These are phyloP conservation scores for Paecilomyces sp. DNA, from an alignment of 2,329 filamentous ascomycete genomes.

Conservation along the genomic window DNA sequence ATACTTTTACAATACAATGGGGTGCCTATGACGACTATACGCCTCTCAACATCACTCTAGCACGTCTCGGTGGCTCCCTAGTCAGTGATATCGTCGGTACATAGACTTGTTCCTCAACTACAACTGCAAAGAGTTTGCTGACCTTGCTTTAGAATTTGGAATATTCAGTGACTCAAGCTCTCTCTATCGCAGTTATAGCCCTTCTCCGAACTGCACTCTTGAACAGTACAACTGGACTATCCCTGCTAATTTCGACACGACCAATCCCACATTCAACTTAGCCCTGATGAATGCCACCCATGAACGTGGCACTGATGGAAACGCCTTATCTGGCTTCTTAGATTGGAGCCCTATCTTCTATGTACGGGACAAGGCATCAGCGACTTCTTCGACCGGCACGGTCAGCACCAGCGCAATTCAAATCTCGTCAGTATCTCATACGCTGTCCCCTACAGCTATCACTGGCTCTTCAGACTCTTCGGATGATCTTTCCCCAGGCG, in stretches of 20 bases:
- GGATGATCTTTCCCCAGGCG: neutral
- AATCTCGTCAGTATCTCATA: neutral
- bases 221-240: neutral
- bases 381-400: neutral
- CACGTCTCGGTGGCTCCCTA: neutral
- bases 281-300: neutral
- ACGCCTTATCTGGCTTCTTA: neutral
- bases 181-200: neutral
- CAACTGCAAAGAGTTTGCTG: neutral
- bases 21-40: neutral
- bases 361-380: neutral
- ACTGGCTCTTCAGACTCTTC: neutral
- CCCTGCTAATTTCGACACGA: neutral
- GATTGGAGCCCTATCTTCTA: neutral
- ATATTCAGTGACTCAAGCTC: neutral
- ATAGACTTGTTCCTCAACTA: neutral
- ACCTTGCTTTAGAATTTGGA: neutral
- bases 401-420: neutral
- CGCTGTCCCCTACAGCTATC: neutral
- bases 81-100: neutral
- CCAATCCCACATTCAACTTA: conserved; percentile 13
- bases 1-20: neutral
- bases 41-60: neutral
- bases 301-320: neutral
- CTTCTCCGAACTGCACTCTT: neutral